A percentile compares a stretch with the other conserved stretches of the same genome.
These are phyloP conservation scores for Grammothele lineata DNA, from an alignment of 768 basidiomycete species.

Conservation along the genomic window DNA sequence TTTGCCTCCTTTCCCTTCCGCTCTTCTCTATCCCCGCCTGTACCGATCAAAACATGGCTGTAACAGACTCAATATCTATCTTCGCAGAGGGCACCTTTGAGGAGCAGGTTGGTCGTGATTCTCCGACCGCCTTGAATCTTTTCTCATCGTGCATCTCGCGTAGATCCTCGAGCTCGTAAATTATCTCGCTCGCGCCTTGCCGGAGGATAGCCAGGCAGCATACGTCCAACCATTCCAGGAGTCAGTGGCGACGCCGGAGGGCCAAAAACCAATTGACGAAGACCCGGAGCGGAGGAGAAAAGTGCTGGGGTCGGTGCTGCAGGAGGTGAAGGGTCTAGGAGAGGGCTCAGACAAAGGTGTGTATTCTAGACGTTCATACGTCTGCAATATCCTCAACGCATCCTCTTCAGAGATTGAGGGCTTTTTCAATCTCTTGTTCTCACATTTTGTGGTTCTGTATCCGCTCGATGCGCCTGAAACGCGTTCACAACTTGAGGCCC, in stretches of 20 bases:
- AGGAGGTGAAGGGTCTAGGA: constrained; percentile 63
- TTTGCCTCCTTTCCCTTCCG: constrained; percentile 8
- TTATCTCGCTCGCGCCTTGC: constrained; percentile 60
- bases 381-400: background rate
- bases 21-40: constrained; percentile 1
- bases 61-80: constrained; percentile 73
- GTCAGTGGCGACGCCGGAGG: constrained; percentile 46
- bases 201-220: constrained; percentile 63
- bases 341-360: constrained; percentile 76
- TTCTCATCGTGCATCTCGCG: constrained; percentile 4
- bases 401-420: constrained; percentile 66
- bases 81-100: constrained; percentile 88
- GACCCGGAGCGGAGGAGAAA: constrained; percentile 49
- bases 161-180: constrained; percentile 77
- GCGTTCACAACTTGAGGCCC: constrained; percentile 42
- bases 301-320: constrained; percentile 56
- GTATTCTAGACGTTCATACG: constrained; percentile 15
- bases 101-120: constrained; percentile 56
- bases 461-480: constrained; percentile 50
- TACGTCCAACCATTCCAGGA: constrained; percentile 68
- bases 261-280: constrained; percentile 48
- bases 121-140: background rate
- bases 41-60: constrained; percentile 38
- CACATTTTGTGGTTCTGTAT: constrained; percentile 65
- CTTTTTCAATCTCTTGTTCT: constrained; percentile 79